Base-by-base conservation (phyloP, 805 yeast species). In the Metschnikowia similis region DNA sequence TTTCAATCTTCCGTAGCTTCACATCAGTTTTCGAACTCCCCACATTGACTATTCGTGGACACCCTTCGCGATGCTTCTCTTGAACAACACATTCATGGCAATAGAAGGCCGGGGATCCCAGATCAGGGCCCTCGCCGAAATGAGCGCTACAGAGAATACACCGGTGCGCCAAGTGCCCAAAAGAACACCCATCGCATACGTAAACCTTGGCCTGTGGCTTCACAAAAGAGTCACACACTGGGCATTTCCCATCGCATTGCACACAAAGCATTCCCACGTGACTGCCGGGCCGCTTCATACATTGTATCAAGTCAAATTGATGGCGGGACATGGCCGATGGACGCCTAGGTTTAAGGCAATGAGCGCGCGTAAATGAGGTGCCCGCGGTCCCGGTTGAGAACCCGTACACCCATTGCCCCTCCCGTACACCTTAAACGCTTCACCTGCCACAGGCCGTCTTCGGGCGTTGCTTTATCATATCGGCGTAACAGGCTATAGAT, bases 191-290 rank as follows among this genome's bases (percentile, higher is more conserved):
- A 51, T 86, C 91, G 65, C 98, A 91, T 17, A 89, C 77, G 50
- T 86, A 74, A 1, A 82, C 97, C 50, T 73, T 66, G 14, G 79
- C 74, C 7, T 80, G 77, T 0, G 94, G 89, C 53, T 84, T 81
- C 6, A 89, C 96, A 56, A 77, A 80, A 1, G 96, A 86, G 62
- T 90, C 97, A 66, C 98, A 91, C 2, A 83, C 74, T 2, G 97
- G 97, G 61, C 98, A 91, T 56, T 83, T 77, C 1, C 97, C 97
- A 63, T 91, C 97, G 65, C 98, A 91, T 64, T 79, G 87, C 31
- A 81, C 83, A 60, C 98, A 91, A 3, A 91, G 72, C 45, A 75
- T 70, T 0, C 96, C 98, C 4, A 80, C 64, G 14, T 71, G 67
- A 0, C 82, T 77, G 0, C 97, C 97, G 1, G 96, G 89, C 58